Conservation (phyloP, 257 asterid genomes). For the Ballota nigra region DNA sequence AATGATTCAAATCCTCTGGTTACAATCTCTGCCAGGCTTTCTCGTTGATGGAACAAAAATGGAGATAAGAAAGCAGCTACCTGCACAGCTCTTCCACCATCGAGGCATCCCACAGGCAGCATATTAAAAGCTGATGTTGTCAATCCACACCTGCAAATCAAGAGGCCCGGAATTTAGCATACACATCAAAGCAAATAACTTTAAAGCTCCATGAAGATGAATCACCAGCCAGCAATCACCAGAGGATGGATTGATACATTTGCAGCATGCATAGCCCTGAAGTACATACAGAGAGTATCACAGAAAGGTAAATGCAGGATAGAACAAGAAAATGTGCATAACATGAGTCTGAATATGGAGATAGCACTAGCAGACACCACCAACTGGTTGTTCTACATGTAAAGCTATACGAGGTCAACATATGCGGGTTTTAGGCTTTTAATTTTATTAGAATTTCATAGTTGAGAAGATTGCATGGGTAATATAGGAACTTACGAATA, state of each 20-base stretch:
- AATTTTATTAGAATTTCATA: background rate
- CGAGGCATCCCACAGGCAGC: slow-evolving; percentile 95
- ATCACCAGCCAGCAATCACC: slow-evolving; percentile 94
- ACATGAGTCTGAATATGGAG: background rate
- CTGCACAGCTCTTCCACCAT: slow-evolving; percentile 98
- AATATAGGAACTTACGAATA: slow-evolving; percentile 56
- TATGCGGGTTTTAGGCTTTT: background rate
- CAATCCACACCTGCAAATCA: slow-evolving; percentile 76
- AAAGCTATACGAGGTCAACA: background rate
- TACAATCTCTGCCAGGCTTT: slow-evolving; percentile 8
- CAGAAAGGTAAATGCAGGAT: background rate
- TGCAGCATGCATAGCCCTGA: slow-evolving; percentile 80
- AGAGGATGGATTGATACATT: slow-evolving; percentile 86
- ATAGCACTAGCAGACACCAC: background rate
- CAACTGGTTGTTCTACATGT: background rate
- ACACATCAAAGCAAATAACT: background rate
- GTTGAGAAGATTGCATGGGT: slow-evolving; percentile 14
- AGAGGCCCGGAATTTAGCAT: slow-evolving; percentile 18
- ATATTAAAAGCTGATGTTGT: slow-evolving; percentile 92
- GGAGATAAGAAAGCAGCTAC: slow-evolving; percentile 33
- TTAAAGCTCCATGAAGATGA: slow-evolving; percentile 19
- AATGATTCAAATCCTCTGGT: background rate
- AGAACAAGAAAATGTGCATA: background rate
- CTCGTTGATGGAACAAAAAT: background rate
- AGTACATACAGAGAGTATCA: slow-evolving; percentile 17